These are phyloP conservation scores for Tripterygium wilfordii DNA, from an alignment of 177 flowering plant genomes.

Conservation along the genomic window DNA sequence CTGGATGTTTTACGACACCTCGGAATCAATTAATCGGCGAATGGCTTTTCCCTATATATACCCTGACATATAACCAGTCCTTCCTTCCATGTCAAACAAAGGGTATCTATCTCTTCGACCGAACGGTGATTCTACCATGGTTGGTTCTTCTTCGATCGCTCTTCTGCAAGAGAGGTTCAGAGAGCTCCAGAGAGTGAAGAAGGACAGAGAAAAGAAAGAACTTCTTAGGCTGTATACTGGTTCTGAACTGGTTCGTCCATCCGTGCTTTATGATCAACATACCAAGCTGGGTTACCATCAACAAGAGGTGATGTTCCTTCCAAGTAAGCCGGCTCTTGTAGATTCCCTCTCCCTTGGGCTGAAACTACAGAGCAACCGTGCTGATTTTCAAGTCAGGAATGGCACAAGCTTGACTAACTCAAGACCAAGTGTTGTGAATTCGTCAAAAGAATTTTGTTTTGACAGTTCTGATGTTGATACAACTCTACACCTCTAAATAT, in stretches of 20 bases:
- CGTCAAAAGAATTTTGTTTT: slow-evolving; percentile 11
- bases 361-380: slow-evolving; percentile 7
- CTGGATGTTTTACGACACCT: too few relatives aligned
- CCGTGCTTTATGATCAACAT: slow-evolving; percentile 12
- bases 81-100: slow-evolving; percentile 3
- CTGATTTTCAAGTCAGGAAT: slow-evolving; percentile 7
- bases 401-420: too few relatives aligned
- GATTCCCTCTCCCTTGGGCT: slow-evolving; percentile 23
- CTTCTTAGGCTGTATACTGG: slow-evolving; percentile 29
- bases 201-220: slow-evolving; percentile 57
- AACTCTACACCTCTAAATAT: slow-evolving; percentile 35
- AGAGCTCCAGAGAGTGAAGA: slow-evolving; percentile 49
- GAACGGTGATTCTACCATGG: slow-evolving; percentile 22
- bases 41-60: too few relatives aligned
- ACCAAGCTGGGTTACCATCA: slow-evolving; percentile 15
- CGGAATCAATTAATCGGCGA: too few relatives aligned
- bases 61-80: not conserved
- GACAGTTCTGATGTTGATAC: slow-evolving; percentile 34
- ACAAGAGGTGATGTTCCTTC: slow-evolving; percentile 16
- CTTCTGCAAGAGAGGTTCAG: slow-evolving; percentile 70
- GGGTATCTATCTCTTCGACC: too few relatives aligned
- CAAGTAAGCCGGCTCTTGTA: slow-evolving; percentile 10
- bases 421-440: too few relatives aligned
- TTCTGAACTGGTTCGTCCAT: slow-evolving; percentile 16
- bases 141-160: slow-evolving; percentile 54